Base-by-base conservation (phyloP, 2,329 filamentous ascomycete genomes). In the Fusarium sp. region DNA sequence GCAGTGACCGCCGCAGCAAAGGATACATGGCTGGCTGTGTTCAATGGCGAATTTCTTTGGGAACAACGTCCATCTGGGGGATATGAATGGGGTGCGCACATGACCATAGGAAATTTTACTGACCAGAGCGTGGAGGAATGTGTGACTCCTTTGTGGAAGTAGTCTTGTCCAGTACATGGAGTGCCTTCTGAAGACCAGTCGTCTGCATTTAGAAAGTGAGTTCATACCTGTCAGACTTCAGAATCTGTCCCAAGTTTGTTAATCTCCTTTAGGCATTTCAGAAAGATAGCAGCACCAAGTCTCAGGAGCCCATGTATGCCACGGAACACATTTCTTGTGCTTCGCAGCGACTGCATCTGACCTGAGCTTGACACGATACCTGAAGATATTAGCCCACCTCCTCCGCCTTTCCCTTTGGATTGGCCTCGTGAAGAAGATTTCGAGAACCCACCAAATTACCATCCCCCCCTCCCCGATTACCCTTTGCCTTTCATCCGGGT, bases 401-500 rank as follows among this genome's bases (percentile, higher is more conserved):
- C 12, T 15, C 9, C 5, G 33, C 9, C 9, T n/a, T 17, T 15
- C 7, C 13, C 11, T n/a, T n/a, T 36, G 17, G 15, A 15, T 9
- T 15, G 7, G 6, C 15, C 6, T 12, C n/a, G 18, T 22, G 8
- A 7, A 25, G 27, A 18, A 14, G 7, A 6, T 33, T 20, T 22
- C 2, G 4, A 15, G n/a, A n/a, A 42, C 6, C 12, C 27, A 5
- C 2, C 4, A n/a, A 13, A 20, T 7, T 7, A 25, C 14, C 5
- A 18, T 1, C 3, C 18, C 2, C 44, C 20, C 6, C 14, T 29
- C 4, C 9, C 3, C 4, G 7, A 25, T 3, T 6, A 42, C 5
- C 18, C 29, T 20, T 31, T 4, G 3, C n/a, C 10, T 44, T 56
- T 61, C 14, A 36, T 44, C n/a, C 36, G n/a, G 42, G 41, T n/a